These are phyloP conservation scores for Stygiomarasmius scandens DNA, from an alignment of 1,284 basidiomycete genomes.

Conservation along the genomic window DNA sequence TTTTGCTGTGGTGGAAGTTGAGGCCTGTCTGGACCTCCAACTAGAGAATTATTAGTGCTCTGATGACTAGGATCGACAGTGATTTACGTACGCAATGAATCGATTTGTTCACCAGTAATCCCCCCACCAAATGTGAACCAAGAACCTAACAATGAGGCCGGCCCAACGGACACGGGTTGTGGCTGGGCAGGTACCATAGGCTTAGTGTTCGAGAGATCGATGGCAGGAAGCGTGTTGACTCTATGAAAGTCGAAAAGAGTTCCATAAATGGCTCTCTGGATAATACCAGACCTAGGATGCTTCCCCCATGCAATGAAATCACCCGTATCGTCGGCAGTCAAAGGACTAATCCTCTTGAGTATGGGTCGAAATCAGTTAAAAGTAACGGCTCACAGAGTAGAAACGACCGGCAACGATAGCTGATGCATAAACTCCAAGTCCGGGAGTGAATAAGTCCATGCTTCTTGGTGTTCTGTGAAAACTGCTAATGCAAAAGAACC, in stretches of 20 bases:
- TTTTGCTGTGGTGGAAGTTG: constrained; percentile 28
- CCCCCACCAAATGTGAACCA: constrained; percentile 51
- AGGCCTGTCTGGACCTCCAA: constrained; percentile 67
- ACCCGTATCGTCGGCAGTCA: constrained; percentile 57
- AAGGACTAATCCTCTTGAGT: constrained; percentile 34
- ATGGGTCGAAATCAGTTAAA: not conserved
- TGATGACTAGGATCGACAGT: constrained; percentile 4
- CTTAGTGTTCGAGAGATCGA: constrained; percentile 50
- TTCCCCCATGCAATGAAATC: constrained; percentile 55
- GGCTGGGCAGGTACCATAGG: constrained; percentile 54
- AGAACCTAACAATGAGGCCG: constrained; percentile 55
- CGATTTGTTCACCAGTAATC: constrained; percentile 60
- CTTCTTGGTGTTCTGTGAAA: constrained; percentile 58
- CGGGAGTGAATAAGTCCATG: constrained; percentile 71
- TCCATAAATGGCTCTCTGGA: constrained; percentile 49
- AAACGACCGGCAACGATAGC: constrained; percentile 44
- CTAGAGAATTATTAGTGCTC: constrained; percentile 32
- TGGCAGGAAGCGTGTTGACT: constrained; percentile 47
- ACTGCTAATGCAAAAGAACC: constrained; percentile 65
- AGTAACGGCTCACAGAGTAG: constrained; percentile 40
- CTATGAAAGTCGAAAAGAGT: constrained; percentile 62
- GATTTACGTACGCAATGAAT: constrained; percentile 52
- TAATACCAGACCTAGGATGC: constrained; percentile 34
- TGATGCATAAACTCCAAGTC: constrained; percentile 60
- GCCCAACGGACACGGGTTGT: constrained; percentile 60